These are phyloP conservation scores for Grigorovia humatica DNA, from an alignment of 805 yeast species.

Conservation along the genomic window DNA sequence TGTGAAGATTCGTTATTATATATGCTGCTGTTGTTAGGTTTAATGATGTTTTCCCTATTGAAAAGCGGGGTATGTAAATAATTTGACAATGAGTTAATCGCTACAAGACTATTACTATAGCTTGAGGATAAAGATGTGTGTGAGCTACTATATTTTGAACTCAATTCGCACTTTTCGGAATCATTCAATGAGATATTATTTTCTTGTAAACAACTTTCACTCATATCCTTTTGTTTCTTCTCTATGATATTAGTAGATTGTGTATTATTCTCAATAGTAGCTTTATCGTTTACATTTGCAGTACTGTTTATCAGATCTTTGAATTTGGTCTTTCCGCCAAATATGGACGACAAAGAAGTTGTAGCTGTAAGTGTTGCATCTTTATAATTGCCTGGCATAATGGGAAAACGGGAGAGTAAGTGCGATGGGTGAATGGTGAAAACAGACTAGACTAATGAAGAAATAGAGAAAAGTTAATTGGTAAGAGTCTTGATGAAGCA, in stretches of 20 bases:
- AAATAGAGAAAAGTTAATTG: no score
- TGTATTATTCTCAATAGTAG: neutral
- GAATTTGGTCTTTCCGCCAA: conserved; percentile 4
- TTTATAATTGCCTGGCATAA: neutral
- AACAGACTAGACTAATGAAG: no score
- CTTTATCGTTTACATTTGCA: neutral
- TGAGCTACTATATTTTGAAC: neutral
- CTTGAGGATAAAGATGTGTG: neutral
- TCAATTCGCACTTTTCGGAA: neutral
- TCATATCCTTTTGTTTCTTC: neutral
- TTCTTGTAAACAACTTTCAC: neutral
- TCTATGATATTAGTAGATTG: neutral
- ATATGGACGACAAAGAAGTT: conserved; percentile 5
- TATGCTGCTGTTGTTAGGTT: neutral
- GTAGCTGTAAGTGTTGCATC: neutral
- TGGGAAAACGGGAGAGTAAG: neutral
- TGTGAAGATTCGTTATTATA: neutral
- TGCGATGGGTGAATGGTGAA: no score
- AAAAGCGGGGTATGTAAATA: neutral
- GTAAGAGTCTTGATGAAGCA: no score
- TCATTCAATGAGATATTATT: neutral
- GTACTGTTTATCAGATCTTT: conserved; percentile 1
- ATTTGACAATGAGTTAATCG: neutral
- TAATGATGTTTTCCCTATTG: neutral
- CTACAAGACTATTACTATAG: neutral